A percentile compares a stretch with the other conserved stretches of the same genome.
Conservation (phyloP, 495 filamentous ascomycete species). For the Hamigera avellanea region DNA sequence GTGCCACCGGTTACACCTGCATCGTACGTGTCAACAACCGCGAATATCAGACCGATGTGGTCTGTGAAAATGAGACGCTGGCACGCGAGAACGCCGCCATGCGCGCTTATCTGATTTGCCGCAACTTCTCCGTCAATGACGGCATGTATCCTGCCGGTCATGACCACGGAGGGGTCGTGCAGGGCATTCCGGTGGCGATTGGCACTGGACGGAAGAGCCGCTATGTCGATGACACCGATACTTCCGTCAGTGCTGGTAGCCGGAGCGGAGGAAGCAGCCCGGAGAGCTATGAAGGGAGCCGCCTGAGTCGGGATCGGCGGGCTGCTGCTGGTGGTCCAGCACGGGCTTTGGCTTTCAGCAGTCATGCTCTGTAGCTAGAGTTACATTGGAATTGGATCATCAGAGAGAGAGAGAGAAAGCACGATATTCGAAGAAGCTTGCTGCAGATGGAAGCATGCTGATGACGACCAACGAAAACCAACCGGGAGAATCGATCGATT, state of each 20-base stretch:
- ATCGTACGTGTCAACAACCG: constrained; percentile 91
- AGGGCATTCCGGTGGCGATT: constrained; percentile 73
- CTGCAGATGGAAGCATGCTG: not conserved
- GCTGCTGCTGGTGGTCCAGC: constrained; percentile 4
- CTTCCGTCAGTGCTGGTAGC: constrained; percentile 36
- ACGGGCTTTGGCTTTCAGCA: constrained; percentile 6
- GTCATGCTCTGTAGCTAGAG: too few species aligned
- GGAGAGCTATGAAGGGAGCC: constrained; percentile 23
- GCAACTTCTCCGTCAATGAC: constrained; percentile 96
- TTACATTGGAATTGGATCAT: too few species aligned
- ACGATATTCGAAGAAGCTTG: constrained; percentile 1
- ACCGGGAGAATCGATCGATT: too few species aligned
- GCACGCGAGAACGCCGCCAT: constrained; percentile 93
- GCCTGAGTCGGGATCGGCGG: constrained; percentile 7
- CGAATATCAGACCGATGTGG: constrained; percentile 87
- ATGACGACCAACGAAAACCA: too few species aligned
- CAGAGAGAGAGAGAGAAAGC: too few species aligned
- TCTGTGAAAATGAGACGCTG: constrained; percentile 66
- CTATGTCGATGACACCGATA: constrained; percentile 33
- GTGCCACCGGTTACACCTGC: constrained; percentile 60
- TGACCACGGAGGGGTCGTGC: constrained; percentile 63
- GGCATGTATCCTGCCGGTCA: constrained; percentile 73
- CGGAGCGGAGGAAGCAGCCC: constrained; percentile 47
- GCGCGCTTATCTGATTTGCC: constrained; percentile 94
- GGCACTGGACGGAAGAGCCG: constrained; percentile 42